These are phyloP conservation scores for Malus fusca DNA, from an alignment of 306 rosid species.

Conservation along the genomic window DNA sequence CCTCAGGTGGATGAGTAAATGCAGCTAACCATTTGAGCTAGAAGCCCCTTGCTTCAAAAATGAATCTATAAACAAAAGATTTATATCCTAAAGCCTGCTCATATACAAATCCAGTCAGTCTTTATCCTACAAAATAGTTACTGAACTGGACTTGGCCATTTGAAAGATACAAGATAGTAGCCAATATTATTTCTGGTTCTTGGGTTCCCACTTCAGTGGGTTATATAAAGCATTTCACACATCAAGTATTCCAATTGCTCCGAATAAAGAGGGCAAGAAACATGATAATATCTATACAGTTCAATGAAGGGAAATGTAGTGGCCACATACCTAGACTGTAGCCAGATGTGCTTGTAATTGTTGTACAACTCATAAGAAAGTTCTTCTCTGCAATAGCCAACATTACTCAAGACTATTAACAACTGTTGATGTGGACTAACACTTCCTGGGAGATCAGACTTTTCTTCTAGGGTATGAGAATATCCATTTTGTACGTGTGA, in stretches of 20 bases:
- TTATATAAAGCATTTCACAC: neutral
- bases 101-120: neutral
- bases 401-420: constrained; percentile 80
- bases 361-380: constrained; percentile 77
- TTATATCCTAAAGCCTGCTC: neutral
- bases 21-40: neutral
- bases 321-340: constrained; percentile 58
- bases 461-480: constrained; percentile 52
- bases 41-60: neutral
- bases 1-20: neutral
- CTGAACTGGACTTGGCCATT: neutral
- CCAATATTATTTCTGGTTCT: neutral
- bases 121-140: neutral
- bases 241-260: neutral
- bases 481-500: constrained; percentile 64
- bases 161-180: neutral
- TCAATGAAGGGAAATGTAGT: neutral
- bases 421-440: constrained; percentile 73
- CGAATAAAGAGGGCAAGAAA: neutral
- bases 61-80: neutral
- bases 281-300: neutral
- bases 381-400: constrained; percentile 94
- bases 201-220: neutral
- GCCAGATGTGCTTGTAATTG: constrained; percentile 81
- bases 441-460: constrained; percentile 50